Evolutionary conservation across 139 green algal species (phyloP).

Genomic region (Chlorella sorokiniana): DNA sequence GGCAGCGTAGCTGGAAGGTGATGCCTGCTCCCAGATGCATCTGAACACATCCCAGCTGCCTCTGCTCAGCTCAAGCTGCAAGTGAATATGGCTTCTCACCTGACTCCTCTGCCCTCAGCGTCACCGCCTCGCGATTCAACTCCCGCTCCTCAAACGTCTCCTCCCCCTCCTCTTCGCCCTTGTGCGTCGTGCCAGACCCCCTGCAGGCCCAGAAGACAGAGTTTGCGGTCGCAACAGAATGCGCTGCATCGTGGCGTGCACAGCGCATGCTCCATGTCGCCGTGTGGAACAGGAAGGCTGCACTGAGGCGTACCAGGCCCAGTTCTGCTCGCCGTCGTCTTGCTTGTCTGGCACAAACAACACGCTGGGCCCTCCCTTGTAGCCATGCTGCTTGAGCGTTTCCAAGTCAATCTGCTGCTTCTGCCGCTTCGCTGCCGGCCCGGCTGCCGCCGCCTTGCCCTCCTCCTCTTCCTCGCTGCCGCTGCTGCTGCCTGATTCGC

Average conservation of each 20-base stretch:
- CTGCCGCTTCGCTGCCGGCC: constrained; percentile 3
- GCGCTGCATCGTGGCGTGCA: too few relatives aligned
- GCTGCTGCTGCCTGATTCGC: constrained; percentile 9
- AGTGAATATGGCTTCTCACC: not conserved
- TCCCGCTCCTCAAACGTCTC: constrained; percentile 19
- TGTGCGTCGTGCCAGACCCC: not conserved
- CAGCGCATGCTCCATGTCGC: not conserved
- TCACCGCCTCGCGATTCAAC: constrained; percentile 17
- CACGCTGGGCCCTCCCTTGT: constrained; percentile 5
- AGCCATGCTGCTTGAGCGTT: constrained; percentile 4
- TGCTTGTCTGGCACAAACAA: constrained; percentile 10
- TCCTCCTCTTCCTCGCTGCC: not conserved
- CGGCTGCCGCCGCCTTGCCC: not conserved
- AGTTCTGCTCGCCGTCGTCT: constrained; percentile 6
- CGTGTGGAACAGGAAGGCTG: not conserved
- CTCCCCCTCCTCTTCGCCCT: not conserved
- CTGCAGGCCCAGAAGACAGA: constrained; percentile 2
- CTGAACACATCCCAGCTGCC: too few relatives aligned
- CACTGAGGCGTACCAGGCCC: not conserved
- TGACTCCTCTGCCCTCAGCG: not conserved
- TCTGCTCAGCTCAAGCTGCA: too few relatives aligned
- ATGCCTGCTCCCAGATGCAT: too few relatives aligned
- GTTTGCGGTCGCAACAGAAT: too few relatives aligned
- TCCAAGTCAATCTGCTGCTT: constrained; percentile 22
- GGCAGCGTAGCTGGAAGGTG: not conserved